These are phyloP conservation scores for Aureobasidium sp. DNA, from an alignment of 2,329 filamentous ascomycete species.

Conservation along the genomic window DNA sequence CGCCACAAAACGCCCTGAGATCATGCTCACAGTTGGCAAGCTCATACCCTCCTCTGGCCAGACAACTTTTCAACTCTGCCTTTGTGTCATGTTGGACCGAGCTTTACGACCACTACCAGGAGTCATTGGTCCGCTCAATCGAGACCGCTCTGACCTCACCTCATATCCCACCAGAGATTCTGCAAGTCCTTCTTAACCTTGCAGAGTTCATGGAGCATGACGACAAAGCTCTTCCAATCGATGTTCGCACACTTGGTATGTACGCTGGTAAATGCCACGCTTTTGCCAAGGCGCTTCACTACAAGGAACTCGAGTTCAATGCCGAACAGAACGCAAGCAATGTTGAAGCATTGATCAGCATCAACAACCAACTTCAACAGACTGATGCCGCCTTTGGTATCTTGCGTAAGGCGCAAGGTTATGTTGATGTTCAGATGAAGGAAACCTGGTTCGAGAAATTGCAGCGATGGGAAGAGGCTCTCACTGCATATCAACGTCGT, in stretches of 20 bases:
- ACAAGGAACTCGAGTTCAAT: constrained; percentile 97
- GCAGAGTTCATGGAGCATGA: constrained; percentile 99
- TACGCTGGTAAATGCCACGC: constrained; percentile 96
- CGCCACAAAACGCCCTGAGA: constrained; percentile 87
- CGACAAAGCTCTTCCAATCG: constrained; percentile 94
- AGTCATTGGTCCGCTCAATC: constrained; percentile 91
- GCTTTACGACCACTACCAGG: constrained; percentile 91
- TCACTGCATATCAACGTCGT: constrained; percentile 83
- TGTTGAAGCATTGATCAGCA: constrained; percentile 94
- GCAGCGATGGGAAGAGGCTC: constrained; percentile 94
- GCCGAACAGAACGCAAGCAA: constrained; percentile 94
- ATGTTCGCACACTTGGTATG: constrained; percentile 87
- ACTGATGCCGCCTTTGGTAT: constrained; percentile 99
- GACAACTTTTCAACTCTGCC: constrained; percentile 94
- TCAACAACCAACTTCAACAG: constrained; percentile 98
- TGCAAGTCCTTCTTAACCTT: constrained; percentile 88
- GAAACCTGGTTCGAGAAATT: constrained; percentile 99
- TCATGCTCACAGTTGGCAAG: constrained; percentile 89
- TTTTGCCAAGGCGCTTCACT: constrained; percentile 95
- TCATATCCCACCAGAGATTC: constrained; percentile 89
- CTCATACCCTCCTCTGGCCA: constrained; percentile 82
- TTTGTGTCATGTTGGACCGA: constrained; percentile 99
- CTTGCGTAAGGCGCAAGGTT: constrained; percentile 87
- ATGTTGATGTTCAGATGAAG: constrained; percentile 90
- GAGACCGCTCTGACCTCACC: constrained; percentile 92